A percentile compares a stretch with the other conserved stretches of the same genome.
Evolutionary conservation across 768 basidiomycete species (phyloP).

Genomic region (Mycena crocata): DNA sequence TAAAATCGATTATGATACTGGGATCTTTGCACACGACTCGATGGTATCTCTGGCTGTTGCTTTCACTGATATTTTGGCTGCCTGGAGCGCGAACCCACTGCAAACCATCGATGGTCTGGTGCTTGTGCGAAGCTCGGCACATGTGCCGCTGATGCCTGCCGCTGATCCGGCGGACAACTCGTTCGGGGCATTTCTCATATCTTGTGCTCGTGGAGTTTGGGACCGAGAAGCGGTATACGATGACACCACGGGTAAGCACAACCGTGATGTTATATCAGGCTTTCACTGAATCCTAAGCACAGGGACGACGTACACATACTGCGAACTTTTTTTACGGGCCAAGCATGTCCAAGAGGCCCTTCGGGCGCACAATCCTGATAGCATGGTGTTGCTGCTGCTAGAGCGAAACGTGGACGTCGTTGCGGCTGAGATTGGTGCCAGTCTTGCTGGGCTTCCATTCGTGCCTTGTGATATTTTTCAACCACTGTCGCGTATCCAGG

Average conservation of each 20-base stretch:
- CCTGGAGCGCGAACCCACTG: background rate
- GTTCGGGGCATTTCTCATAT: constrained; percentile 3
- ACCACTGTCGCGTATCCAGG: constrained; percentile 1
- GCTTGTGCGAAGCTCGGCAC: background rate
- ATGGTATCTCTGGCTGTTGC: constrained; percentile 3
- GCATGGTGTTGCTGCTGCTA: constrained; percentile 1
- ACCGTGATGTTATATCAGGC: too few relatives aligned
- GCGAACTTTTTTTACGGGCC: constrained; percentile 9
- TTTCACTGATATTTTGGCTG: background rate
- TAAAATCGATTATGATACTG: constrained; percentile 12
- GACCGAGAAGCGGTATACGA: constrained; percentile 19
- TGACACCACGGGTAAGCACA: too few relatives aligned
- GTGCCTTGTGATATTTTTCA: constrained; percentile 3
- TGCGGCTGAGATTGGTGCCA: background rate
- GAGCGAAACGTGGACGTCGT: constrained; percentile 7
- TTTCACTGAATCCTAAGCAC: too few relatives aligned
- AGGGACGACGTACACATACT: constrained; percentile 19
- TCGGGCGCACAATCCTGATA: background rate
- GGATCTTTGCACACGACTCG: background rate
- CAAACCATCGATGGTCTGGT: constrained; percentile 1
- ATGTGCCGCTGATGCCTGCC: background rate
- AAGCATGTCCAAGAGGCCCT: background rate
- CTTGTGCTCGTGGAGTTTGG: background rate
- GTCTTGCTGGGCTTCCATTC: constrained; percentile 1
- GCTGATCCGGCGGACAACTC: background rate